These are phyloP conservation scores for Saussurea involucrata DNA, from an alignment of 129 eudicot species.

Conservation along the genomic window DNA sequence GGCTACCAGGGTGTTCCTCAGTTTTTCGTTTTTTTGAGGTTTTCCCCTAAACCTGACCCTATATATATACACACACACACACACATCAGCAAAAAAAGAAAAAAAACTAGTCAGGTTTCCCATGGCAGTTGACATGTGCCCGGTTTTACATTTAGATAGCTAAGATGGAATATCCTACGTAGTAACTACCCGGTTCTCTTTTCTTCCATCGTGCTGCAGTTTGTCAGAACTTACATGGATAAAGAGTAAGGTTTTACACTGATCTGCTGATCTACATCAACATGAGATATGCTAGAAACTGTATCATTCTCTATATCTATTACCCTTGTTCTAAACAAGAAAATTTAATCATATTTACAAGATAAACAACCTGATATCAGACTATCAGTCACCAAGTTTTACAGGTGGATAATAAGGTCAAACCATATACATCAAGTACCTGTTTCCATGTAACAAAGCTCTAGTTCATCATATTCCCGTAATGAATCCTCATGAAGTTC, in stretches of 20 bases:
- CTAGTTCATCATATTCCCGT: conserved; percentile 93
- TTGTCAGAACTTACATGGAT: not conserved
- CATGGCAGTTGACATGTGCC: not conserved
- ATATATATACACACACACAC: no score
- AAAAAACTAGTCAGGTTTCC: not conserved
- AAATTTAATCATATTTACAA: not conserved
- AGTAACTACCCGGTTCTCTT: not conserved
- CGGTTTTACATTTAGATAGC: no score
- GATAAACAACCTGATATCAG: not conserved
- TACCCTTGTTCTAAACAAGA: not conserved
- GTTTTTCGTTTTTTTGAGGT: no score
- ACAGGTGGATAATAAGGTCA: not conserved
- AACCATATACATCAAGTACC: conserved; percentile 40
- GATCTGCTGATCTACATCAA: no score
- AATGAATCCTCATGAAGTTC: conserved; percentile 90
- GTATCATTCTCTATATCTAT: not conserved
- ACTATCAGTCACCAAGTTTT: not conserved
- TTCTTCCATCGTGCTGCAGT: not conserved
- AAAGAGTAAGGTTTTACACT: not conserved
- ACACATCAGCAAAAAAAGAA: not conserved
- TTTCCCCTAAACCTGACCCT: no score
- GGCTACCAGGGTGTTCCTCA: no score
- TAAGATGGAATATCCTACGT: not conserved
- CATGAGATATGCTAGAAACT: no score
- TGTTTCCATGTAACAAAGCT: conserved; percentile 87